phyloP scores from a whole-genome alignment of 371 early-diverging fungal species.

The Actinomortierella wolfii region DNA sequence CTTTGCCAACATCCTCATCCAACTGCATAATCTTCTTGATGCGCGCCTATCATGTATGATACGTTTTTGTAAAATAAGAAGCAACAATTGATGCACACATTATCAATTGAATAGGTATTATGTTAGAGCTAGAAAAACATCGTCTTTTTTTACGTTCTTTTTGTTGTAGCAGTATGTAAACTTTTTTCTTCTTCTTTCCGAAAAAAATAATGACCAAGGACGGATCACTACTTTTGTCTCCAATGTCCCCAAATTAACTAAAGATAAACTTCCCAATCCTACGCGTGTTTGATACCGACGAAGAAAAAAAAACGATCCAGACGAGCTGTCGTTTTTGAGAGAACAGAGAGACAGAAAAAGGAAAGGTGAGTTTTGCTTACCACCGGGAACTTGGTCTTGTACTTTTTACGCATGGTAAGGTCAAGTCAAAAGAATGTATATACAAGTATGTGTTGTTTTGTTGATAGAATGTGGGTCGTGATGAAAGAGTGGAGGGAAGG shows the following conservation, averaged over 20 bases:
- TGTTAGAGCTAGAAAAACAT: background rate
- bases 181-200: too few relatives aligned
- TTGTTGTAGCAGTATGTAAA: too few relatives aligned
- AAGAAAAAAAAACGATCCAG: too few relatives aligned
- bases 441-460: background rate
- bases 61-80: slow-evolving; percentile 1
- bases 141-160: too few relatives aligned
- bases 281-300: too few relatives aligned
- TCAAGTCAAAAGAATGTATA: background rate
- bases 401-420: slow-evolving; percentile 85
- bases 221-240: too few relatives aligned
- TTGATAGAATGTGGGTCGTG: background rate
- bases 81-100: background rate
- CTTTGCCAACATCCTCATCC: slow-evolving; percentile 99
- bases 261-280: too few relatives aligned
- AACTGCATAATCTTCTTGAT: slow-evolving; percentile 99
- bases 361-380: too few relatives aligned
- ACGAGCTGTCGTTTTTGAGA: too few relatives aligned
- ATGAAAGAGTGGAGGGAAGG: background rate
- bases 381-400: slow-evolving; percentile 91
- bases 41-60: slow-evolving; percentile 77
- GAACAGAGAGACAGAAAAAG: too few relatives aligned
- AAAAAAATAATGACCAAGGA: too few relatives aligned
- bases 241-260: too few relatives aligned
- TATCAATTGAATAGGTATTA: background rate